Percentiles rank a stretch among this genome's conserved stretches.
These are phyloP conservation scores for Arthrobotrys musiformis DNA, from an alignment of 2,329 filamentous ascomycete genomes.

Conservation along the genomic window DNA sequence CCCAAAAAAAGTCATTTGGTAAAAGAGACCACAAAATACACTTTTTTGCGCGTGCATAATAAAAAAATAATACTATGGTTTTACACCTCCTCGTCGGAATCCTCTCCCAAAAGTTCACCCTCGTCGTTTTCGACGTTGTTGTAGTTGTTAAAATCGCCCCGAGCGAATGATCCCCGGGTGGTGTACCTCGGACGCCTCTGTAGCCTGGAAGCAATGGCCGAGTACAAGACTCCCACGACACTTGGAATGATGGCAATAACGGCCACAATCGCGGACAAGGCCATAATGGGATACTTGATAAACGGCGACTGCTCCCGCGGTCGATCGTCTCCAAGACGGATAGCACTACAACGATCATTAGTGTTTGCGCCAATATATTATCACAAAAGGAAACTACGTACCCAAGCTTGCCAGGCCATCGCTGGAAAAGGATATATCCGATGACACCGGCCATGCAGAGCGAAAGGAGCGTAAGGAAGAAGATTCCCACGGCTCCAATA, in stretches of 20 bases:
- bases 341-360: conserved; percentile 62
- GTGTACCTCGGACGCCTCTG: conserved; percentile 78
- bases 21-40: conserved; percentile 12
- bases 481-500: conserved; percentile 77
- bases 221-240: conserved; percentile 76
- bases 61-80: background rate
- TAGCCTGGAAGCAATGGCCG: conserved; percentile 72
- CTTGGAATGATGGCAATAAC: conserved; percentile 72
- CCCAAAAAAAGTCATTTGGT: too few species aligned
- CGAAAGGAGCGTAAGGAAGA: conserved; percentile 84
- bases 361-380: background rate
- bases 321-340: conserved; percentile 79
- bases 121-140: conserved; percentile 90
- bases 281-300: conserved; percentile 83
- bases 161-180: conserved; percentile 86
- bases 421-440: conserved; percentile 85
- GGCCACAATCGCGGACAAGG: conserved; percentile 73
- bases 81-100: conserved; percentile 87
- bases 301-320: conserved; percentile 71
- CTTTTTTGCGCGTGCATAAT: background rate
- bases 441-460: conserved; percentile 75
- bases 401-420: conserved; percentile 90
- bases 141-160: conserved; percentile 89
- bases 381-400: conserved; percentile 60
- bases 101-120: conserved; percentile 90